Evolutionary conservation across 1,284 basidiomycete species (phyloP).

Genomic region (Ustilago trichophora): DNA sequence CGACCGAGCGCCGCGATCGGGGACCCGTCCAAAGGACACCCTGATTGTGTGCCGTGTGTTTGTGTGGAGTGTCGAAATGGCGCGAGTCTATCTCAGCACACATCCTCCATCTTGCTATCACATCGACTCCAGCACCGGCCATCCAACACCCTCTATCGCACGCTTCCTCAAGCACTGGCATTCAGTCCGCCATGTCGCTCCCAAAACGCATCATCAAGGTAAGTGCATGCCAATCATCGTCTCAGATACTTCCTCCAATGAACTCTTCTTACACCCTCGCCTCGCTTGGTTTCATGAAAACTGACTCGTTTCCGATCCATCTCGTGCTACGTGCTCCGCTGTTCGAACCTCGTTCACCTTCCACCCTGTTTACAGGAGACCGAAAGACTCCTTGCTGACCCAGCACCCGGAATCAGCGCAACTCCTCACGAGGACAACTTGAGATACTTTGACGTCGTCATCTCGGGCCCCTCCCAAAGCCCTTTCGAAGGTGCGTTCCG

Average conservation of each 20-base stretch:
- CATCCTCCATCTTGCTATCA: neutral
- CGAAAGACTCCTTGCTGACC: constrained; percentile 91
- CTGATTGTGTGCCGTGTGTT: neutral
- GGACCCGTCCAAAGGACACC: too few relatives aligned
- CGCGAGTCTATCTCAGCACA: neutral
- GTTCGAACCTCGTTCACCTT: too few relatives aligned
- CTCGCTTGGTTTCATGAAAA: too few relatives aligned
- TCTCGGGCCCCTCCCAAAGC: constrained; percentile 90
- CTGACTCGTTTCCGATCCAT: too few relatives aligned
- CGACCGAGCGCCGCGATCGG: too few relatives aligned
- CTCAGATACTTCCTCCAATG: neutral
- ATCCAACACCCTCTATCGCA: too few relatives aligned
- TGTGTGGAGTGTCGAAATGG: neutral
- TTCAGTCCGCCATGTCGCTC: constrained; percentile 50
- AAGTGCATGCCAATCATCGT: too few relatives aligned
- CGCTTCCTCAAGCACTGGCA: too few relatives aligned
- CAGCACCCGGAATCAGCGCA: constrained; percentile 93
- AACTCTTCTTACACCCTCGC: too few relatives aligned
- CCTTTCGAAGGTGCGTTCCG: constrained; percentile 77
- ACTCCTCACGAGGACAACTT: constrained; percentile 96
- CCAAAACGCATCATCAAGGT: constrained; percentile 67
- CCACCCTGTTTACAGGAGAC: constrained; percentile 78
- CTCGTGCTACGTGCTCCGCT: too few relatives aligned
- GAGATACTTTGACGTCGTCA: constrained; percentile 97
- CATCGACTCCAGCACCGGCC: neutral